Evolutionary conservation across 192 early-diverging fungal genomes (phyloP).

Genomic region (Linnemannia hyalina): DNA sequence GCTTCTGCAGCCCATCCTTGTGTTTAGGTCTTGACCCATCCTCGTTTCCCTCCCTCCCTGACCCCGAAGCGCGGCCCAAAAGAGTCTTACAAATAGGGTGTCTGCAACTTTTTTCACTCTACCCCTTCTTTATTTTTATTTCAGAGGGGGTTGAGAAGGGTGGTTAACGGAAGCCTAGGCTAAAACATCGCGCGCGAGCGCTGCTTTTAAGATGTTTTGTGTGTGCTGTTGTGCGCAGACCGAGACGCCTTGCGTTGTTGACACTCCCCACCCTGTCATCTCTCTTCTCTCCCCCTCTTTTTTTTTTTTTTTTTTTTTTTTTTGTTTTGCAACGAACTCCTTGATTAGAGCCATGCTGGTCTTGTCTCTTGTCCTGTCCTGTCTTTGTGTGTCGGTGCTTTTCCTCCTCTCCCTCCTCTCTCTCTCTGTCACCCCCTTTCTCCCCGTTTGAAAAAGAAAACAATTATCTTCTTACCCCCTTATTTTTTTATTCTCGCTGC

Average conservation of each 20-base stretch:
- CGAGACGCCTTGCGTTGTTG: neutral
- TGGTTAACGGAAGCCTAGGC: neutral
- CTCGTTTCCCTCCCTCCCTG: neutral
- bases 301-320: neutral
- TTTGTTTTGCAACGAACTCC: neutral
- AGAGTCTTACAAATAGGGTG: neutral
- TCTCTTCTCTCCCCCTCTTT: neutral
- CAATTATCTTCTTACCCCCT: neutral
- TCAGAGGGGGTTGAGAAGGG: neutral
- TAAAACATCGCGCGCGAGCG: neutral
- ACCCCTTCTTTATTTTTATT: neutral
- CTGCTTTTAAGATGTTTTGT: neutral
- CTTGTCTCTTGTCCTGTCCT: conserved; percentile 6
- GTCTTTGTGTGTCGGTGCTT: neutral
- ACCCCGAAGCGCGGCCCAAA: neutral
- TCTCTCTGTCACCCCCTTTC: neutral
- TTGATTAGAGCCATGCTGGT: neutral
- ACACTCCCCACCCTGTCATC: neutral
- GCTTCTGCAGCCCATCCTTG: neutral
- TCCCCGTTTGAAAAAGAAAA: neutral
- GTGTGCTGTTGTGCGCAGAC: neutral
- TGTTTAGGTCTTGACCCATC: neutral
- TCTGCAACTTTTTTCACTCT: neutral
- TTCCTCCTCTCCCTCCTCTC: neutral
- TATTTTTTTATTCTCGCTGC: neutral